A percentile compares a stretch with the other conserved stretches of the same genome.
These are phyloP conservation scores for Silene noctiflora DNA, from an alignment of 179 eudicot genomes.

Conservation along the genomic window DNA sequence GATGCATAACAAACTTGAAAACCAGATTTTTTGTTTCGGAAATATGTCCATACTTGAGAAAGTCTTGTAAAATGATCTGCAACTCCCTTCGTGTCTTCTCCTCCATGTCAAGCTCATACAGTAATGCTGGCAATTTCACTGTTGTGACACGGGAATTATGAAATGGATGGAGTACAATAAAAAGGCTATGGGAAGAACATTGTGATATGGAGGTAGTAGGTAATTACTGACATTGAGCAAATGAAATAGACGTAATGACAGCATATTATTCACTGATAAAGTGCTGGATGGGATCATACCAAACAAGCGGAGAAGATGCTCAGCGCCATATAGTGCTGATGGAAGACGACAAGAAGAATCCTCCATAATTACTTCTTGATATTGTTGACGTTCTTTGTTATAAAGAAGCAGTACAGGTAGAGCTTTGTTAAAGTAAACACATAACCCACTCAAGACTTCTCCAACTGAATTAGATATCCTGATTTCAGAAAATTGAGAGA, in stretches of 20 bases:
- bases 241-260: background rate
- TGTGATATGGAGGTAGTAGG: background rate
- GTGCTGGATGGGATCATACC: slow-evolving; percentile 45
- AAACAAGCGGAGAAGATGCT: slow-evolving; percentile 80
- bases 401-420: slow-evolving; percentile 70
- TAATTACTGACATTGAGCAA: slow-evolving; percentile 1
- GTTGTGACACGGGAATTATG: slow-evolving; percentile 23
- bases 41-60: slow-evolving; percentile 49
- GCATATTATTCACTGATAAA: background rate
- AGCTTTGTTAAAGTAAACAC: slow-evolving; percentile 72
- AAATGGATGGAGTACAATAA: background rate
- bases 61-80: slow-evolving; percentile 47
- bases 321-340: slow-evolving; percentile 73
- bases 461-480: slow-evolving; percentile 50
- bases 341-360: slow-evolving; percentile 35
- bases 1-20: slow-evolving; percentile 11
- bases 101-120: slow-evolving; percentile 47
- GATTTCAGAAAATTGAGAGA: slow-evolving; percentile 15
- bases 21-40: background rate
- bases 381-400: slow-evolving; percentile 66
- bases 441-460: slow-evolving; percentile 64
- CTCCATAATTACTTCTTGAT: slow-evolving; percentile 44
- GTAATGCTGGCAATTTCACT: slow-evolving; percentile 74
- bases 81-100: slow-evolving; percentile 49
- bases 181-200: background rate